Base-by-base conservation (phyloP, 805 yeast species). In the Candida sithepensis region DNA sequence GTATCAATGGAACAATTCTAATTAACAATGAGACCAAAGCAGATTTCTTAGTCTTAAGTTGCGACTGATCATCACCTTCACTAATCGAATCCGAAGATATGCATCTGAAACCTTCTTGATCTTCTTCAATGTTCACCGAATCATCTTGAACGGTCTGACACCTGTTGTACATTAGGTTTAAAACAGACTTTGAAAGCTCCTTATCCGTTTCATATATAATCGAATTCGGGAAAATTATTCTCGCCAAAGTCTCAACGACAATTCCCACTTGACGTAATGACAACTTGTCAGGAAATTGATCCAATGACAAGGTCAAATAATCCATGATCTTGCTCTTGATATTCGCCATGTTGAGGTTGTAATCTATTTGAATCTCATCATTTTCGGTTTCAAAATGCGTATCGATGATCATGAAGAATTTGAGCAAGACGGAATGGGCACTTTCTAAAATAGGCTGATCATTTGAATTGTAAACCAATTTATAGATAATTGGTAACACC, bases 381-480 rank as follows among this genome's bases (percentile, higher is more conserved):
- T 50, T 45, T 23, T 5, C 16, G 8, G 21, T 20, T 37, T 56
- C 58, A n/a, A 44, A 38, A 38, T 48, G 49, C 2, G 58, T 47
- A 28, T 63, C 64, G 10, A 59, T 34, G 13, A 52, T 47, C 14
- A 60, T 55, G 34, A 65, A 54, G 45, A 54, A 61, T 39, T 60
- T 59, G 34, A 79, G 58, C 58, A 74, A 66, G 0, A 83, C 84
- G 0, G 89, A 81, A 59, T 85, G 92, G 1, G 82, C 71, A 0
- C 84, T 78, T 58, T 85, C 92, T 10, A 82, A 63, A 4, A 80
- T 54, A 2, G 67, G 61, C 23, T 60, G 61, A 30, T 50, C 51
- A 1, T 36, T 28, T 2, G 55, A 32, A 2, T 40, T 46, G 22
- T 60, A 59, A 2, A 66, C 56, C 10, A 64, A 48, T 10, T 43